A percentile compares a stretch with the other conserved stretches of the same genome.
phyloP scores from a whole-genome alignment of 257 asterid genomes.

The Solanum piurae region DNA sequence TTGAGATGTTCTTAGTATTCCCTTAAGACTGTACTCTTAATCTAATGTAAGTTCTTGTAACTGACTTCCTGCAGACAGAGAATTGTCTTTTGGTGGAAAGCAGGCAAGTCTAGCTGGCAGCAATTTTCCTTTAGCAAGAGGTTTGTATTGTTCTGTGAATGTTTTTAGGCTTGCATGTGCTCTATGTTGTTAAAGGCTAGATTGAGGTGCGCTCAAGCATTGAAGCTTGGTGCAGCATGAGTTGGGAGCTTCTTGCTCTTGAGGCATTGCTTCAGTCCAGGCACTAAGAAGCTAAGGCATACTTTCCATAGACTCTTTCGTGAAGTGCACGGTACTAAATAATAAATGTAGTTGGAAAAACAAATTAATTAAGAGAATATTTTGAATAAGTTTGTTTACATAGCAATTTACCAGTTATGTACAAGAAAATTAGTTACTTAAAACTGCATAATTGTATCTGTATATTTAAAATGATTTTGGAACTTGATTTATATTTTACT shows the following conservation, averaged over 20 bases:
- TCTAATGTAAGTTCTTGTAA: neutral
- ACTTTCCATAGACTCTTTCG: neutral
- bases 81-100: conserved; percentile 34
- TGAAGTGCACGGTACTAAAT: neutral
- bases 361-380: neutral
- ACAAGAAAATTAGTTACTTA: neutral
- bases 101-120: conserved; percentile 22
- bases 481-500: neutral
- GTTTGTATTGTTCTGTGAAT: conserved; percentile 10
- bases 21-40: neutral
- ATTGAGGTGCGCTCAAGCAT: neutral
- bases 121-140: conserved; percentile 13
- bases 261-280: neutral
- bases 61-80: conserved; percentile 32
- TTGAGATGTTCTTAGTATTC: neutral
- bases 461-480: neutral
- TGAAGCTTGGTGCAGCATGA: neutral
- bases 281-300: neutral
- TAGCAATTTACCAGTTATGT: neutral
- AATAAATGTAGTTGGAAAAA: neutral
- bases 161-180: neutral
- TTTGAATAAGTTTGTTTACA: neutral
- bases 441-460: neutral
- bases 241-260: neutral
- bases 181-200: neutral